Conservation (phyloP, 495 filamentous ascomycete species). For the Podospora conica region DNA sequence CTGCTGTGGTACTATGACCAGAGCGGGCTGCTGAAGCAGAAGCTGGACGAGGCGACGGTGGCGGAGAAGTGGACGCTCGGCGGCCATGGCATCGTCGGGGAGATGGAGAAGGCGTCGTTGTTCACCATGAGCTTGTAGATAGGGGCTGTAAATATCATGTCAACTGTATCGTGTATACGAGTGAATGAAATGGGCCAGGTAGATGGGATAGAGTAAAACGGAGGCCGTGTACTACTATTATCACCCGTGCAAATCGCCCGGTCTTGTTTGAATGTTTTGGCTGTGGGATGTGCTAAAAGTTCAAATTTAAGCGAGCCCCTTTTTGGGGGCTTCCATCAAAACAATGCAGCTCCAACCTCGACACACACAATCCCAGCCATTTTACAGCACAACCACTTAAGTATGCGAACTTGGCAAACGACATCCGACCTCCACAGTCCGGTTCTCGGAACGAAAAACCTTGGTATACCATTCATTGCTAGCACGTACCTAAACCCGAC, state of each 20-base stretch:
- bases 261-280: too few species aligned
- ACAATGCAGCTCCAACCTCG: not conserved
- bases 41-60: conserved; percentile 65
- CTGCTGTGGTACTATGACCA: conserved; percentile 91
- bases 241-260: too few species aligned
- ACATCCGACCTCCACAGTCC: not conserved
- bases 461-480: not conserved
- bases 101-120: conserved; percentile 63
- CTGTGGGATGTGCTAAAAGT: too few species aligned
- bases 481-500: not conserved
- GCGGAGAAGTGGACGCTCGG: conserved; percentile 79
- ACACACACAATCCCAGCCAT: not conserved
- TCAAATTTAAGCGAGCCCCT: not conserved
- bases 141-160: not conserved
- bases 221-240: not conserved
- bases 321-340: not conserved
- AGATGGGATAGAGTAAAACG: not conserved
- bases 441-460: not conserved
- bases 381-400: not conserved
- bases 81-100: conserved; percentile 75
- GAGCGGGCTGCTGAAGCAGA: conserved; percentile 69
- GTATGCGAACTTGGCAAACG: not conserved
- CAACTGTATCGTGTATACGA: not conserved
- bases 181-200: not conserved
- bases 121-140: conserved; percentile 38